Conservation (phyloP, 2,329 filamentous ascomycete genomes). For the Stagonosporopsis tanaceti region DNA sequence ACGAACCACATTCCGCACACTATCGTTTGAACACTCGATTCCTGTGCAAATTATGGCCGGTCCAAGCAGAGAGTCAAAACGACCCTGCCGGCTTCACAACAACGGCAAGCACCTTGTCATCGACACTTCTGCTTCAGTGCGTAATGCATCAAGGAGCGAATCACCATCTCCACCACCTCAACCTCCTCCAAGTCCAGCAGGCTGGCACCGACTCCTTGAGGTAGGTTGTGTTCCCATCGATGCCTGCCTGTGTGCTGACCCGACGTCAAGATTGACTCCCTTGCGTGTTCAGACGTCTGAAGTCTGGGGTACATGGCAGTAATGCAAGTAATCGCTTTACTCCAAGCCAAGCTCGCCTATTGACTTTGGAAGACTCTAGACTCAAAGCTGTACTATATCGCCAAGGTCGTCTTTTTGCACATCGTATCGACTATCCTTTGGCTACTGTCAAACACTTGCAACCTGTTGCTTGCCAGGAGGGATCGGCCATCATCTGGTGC, state of each 20-base stretch:
- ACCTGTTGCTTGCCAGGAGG: background rate
- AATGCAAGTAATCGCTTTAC: slow-evolving; percentile 7
- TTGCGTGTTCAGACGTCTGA: slow-evolving; percentile 26
- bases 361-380: background rate
- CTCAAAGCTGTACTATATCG: background rate
- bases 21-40: background rate
- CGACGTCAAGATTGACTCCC: slow-evolving; percentile 28
- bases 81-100: background rate
- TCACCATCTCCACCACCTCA: slow-evolving; percentile 52
- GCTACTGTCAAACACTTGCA: background rate
- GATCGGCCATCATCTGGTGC: background rate
- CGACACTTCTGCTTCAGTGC: slow-evolving; percentile 3
- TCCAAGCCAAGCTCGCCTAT: background rate
- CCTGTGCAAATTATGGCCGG: background rate
- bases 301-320: slow-evolving; percentile 14
- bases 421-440: background rate
- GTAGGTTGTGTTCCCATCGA: slow-evolving; percentile 24
- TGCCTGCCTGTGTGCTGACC: slow-evolving; percentile 21
- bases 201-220: slow-evolving; percentile 35
- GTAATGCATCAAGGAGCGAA: slow-evolving; percentile 40
- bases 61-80: slow-evolving; percentile 4
- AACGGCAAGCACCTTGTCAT: slow-evolving; percentile 1
- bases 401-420: background rate
- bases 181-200: slow-evolving; percentile 50
- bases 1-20: background rate